phyloP scores from a whole-genome alignment of 148 eudicot species.

The Fagopyrum esculentum region DNA sequence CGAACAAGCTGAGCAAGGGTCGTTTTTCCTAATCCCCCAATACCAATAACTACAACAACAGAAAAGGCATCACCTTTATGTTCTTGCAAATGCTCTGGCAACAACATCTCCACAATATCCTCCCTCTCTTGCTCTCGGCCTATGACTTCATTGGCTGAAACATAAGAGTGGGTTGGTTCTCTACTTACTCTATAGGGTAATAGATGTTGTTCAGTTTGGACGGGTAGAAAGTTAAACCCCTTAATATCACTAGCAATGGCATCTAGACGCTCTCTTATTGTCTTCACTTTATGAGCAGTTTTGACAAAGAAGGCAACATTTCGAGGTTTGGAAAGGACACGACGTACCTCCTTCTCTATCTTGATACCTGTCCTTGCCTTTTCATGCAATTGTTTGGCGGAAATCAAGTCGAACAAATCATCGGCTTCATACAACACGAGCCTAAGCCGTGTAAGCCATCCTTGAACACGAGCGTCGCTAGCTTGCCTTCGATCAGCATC shows the following conservation, averaged over 20 bases:
- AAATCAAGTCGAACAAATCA: not conserved
- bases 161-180: not conserved
- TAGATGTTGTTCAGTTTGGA: not conserved
- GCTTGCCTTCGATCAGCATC: not conserved
- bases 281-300: not conserved
- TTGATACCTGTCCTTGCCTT: not conserved
- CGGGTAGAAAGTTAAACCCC: not conserved
- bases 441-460: not conserved
- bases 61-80: not conserved
- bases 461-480: not conserved
- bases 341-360: conserved; percentile 1
- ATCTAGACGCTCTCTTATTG: not conserved
- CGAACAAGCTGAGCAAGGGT: conserved; percentile 5
- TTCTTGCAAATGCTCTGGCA: not conserved
- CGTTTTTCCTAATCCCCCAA: not conserved
- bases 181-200: not conserved
- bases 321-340: not conserved
- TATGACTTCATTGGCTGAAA: not conserved
- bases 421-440: not conserved
- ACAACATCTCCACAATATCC: not conserved
- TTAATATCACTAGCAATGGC: not conserved
- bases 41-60: not conserved
- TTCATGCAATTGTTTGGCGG: not conserved
- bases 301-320: not conserved
- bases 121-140: not conserved